Evolutionary conservation across 306 rosid genomes (phyloP), one percentile per base, ranked within the genome.

Genomic region (Canavalia gladiata): DNA sequence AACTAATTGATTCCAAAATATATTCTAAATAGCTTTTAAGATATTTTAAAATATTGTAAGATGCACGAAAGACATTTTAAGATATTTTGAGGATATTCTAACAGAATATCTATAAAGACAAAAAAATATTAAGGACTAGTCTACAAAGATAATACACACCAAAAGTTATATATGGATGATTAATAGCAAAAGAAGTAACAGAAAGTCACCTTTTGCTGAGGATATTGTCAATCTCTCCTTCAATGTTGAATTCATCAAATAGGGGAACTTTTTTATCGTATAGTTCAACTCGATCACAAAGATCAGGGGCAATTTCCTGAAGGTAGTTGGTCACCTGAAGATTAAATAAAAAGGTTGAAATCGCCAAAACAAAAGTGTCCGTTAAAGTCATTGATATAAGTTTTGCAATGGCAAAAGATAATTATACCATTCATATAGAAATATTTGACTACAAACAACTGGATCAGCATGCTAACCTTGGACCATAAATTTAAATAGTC

Each of bases 251-350:
- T 86, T 88, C 90, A 86, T 92, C 97, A 10, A 95, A 95, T 83
- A 95, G 97, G 35, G 99, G 98, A 81, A 86, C 81, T 76, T 87
- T 88, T 88, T 86, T 92, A 55, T 90, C 79, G 72, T 87, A 84
- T 59, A 93, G 86, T 83, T 93, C 98, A 67, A 95, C 96, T 70
- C 94, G 92, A 81, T 91, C 97, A 84, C 96, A 95, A 45, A 95
- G 98, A 86, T 91, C 88, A 54, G 99, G 98, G 50, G 99, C 97
- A 71, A 95, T 95, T 28, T 95, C 99, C 92, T 93, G 99, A 77
- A 95, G 99, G 91, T 95, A 95, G 85, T 83, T 95, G 52, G 92
- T 91, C 84, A 91, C 99, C 99, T 95, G 90, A 60, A 73, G 55
- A 75, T 42, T 31, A 85, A 25, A 78, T 43, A 30, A 79, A 86